A percentile compares a stretch with the other conserved stretches of the same genome.
phyloP scores from a whole-genome alignment of 192 early-diverging fungal species.

The Coemansia sp. region DNA sequence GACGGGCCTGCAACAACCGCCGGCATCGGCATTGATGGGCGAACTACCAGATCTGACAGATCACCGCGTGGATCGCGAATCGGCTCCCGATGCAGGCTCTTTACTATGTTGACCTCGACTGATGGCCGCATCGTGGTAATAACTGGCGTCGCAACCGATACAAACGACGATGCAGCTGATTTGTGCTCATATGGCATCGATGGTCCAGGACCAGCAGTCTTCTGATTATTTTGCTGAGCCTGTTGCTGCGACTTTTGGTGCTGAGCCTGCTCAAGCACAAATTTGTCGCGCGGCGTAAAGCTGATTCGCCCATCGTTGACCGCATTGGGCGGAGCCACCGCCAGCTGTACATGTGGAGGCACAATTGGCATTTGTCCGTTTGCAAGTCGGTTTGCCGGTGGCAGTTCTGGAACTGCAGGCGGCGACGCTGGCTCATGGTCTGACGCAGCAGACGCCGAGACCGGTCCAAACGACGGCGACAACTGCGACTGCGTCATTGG shows the following conservation, averaged over 20 bases:
- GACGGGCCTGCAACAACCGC: not conserved
- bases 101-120: constrained; percentile 30
- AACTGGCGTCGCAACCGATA: constrained; percentile 3
- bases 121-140: not conserved
- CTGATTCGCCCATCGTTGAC: constrained; percentile 34
- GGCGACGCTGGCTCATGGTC: not conserved
- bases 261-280: constrained; percentile 16
- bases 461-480: not conserved
- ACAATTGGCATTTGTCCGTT: not conserved
- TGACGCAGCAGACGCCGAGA: not conserved
- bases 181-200: not conserved
- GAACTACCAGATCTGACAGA: constrained; percentile 28
- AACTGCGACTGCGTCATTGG: not conserved
- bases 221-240: not conserved
- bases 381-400: not conserved
- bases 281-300: constrained; percentile 29
- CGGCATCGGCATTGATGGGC: not conserved
- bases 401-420: not conserved
- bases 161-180: constrained; percentile 8
- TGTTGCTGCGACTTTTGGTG: constrained; percentile 4
- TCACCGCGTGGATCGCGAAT: constrained; percentile 40
- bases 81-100: constrained; percentile 33
- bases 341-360: not conserved
- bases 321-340: not conserved
- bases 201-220: not conserved